phyloP scores from a whole-genome alignment of 805 yeast species.

The Debaryomyces prosopidis region DNA sequence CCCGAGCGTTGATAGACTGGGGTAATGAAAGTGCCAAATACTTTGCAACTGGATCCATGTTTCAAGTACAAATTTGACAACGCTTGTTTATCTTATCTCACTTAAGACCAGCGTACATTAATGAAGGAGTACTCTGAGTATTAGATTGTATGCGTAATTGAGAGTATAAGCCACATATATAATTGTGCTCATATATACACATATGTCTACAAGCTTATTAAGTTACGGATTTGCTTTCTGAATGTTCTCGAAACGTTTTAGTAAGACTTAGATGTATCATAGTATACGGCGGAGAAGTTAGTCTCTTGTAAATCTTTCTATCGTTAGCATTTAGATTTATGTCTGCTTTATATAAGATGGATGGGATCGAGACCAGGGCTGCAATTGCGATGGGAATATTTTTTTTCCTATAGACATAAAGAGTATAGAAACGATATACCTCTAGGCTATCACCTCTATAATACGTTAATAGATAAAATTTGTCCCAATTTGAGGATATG shows the following conservation, averaged over 20 bases:
- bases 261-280: no score
- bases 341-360: no score
- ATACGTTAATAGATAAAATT: neutral
- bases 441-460: neutral
- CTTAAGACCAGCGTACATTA: neutral
- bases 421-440: neutral
- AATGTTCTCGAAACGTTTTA: no score
- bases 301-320: no score
- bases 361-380: neutral
- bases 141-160: conserved; percentile 10
- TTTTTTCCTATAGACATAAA: conserved; percentile 1
- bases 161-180: neutral
- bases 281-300: no score
- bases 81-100: conserved; percentile 2
- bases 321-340: no score
- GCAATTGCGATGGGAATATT: conserved; percentile 4
- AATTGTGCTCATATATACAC: neutral
- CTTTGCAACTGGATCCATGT: conserved; percentile 38
- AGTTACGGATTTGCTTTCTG: no score
- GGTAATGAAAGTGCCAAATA: conserved; percentile 63
- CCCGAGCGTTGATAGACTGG: conserved; percentile 45
- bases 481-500: conserved; percentile 28
- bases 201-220: neutral
- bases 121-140: conserved; percentile 1
- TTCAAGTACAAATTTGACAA: neutral